Conservation (phyloP, 2,329 filamentous ascomycete species). For the Aspergillus bombycis region DNA sequence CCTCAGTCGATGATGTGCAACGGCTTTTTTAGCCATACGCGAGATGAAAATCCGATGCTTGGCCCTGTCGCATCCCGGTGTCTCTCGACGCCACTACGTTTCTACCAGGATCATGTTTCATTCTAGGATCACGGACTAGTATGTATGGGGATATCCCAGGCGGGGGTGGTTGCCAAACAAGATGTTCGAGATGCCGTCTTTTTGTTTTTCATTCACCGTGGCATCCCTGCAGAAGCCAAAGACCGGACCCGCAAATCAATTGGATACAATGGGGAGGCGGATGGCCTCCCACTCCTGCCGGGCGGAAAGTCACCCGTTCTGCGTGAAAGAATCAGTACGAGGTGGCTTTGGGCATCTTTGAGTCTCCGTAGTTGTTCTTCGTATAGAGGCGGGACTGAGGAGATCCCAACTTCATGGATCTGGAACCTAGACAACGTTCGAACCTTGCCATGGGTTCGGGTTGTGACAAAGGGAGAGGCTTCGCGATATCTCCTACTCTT, state of each 20-base stretch:
- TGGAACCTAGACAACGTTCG: neutral
- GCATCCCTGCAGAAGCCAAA: slow-evolving; percentile 1
- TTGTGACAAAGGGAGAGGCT: neutral
- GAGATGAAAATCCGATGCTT: neutral
- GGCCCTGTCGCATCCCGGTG: neutral
- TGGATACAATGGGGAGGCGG: neutral
- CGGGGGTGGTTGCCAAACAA: neutral
- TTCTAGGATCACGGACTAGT: neutral
- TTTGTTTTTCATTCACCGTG: neutral
- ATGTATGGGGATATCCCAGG: neutral
- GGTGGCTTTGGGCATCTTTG: neutral
- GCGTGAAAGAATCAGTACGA: neutral
- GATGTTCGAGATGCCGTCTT: neutral
- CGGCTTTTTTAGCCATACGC: neutral
- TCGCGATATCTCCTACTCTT: neutral
- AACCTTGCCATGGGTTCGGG: neutral
- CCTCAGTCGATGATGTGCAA: neutral
- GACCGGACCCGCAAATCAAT: neutral
- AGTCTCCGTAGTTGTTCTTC: neutral
- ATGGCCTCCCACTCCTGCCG: neutral
- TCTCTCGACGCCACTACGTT: neutral
- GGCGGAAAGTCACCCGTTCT: neutral
- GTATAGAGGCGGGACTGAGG: neutral
- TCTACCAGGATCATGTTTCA: neutral
- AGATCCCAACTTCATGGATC: neutral